phyloP scores from a whole-genome alignment of 2,329 filamentous ascomycete species.

The Aureobasidium sp. region DNA sequence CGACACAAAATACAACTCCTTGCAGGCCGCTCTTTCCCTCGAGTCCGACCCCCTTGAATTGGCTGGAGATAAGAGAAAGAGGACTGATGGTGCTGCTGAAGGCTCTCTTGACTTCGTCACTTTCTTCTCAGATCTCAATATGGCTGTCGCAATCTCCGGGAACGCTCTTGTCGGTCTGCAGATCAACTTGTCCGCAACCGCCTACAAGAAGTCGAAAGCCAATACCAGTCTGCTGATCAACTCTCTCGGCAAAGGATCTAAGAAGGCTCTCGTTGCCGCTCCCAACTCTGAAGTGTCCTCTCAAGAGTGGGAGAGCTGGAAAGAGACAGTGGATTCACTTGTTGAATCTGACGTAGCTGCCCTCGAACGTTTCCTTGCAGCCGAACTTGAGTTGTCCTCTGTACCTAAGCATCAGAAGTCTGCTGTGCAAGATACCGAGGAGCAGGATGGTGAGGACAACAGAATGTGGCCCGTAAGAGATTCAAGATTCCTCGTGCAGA shows the following conservation, averaged over 20 bases:
- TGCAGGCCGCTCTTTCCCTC: slow-evolving; percentile 35
- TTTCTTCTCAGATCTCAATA: slow-evolving; percentile 57
- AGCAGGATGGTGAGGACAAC: background rate
- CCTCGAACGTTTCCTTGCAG: slow-evolving; percentile 22
- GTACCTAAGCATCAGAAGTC: background rate
- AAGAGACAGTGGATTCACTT: slow-evolving; percentile 18
- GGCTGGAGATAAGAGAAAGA: slow-evolving; percentile 12
- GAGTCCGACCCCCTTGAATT: slow-evolving; percentile 11
- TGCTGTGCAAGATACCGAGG: background rate
- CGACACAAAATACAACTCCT: slow-evolving; percentile 57
- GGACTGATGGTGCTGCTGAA: slow-evolving; percentile 10
- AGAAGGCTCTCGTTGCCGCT: slow-evolving; percentile 19
- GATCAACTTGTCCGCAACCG: slow-evolving; percentile 23
- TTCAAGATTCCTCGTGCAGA: slow-evolving; percentile 36
- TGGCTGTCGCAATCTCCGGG: slow-evolving; percentile 56
- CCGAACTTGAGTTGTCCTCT: slow-evolving; percentile 16
- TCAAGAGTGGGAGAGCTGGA: slow-evolving; percentile 21
- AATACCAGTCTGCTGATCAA: slow-evolving; percentile 57
- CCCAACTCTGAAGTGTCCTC: background rate
- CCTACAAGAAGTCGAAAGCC: slow-evolving; percentile 29
- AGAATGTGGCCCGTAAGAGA: slow-evolving; percentile 17
- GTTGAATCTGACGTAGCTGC: slow-evolving; percentile 17
- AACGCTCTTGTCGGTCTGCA: slow-evolving; percentile 60
- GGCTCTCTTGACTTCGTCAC: slow-evolving; percentile 20
- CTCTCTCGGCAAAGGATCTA: slow-evolving; percentile 57